Evolutionary conservation across 2,329 filamentous ascomycete species (phyloP), one percentile per base, ranked within the genome.

Genomic region (Colletotrichum eremochloae): DNA sequence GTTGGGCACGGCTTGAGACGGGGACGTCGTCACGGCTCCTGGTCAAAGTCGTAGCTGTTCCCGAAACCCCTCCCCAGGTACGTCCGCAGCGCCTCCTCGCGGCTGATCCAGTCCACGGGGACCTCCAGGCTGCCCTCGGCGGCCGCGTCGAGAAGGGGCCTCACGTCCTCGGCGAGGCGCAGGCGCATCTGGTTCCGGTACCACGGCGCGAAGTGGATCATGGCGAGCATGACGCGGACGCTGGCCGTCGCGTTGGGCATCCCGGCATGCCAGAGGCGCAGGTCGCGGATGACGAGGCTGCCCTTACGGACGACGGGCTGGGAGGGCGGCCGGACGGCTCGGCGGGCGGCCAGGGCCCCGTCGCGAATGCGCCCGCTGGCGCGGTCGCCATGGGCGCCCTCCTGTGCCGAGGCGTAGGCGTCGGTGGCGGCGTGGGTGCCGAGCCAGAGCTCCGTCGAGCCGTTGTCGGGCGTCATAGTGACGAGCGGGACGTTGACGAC

Each of bases 231-330:
- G 24, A 90, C 84, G 36, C 88, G 80, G 20, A 86, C 83, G 8
- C 84, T 79, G 5, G 83, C 78, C 1, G 85, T 86, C 53, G 79
- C 76, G 75, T 92, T 91, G 1, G 89, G 89, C 86, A 90, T 90
- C 0, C 89, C 90, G 0, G 88, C 89, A 77, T 92, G 89, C 89
- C 90, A 92, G 6, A 91, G 83, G 33, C 89, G 81, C 65, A 92
- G 78, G 76, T 92, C 90, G 2, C 90, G 83, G 40, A 92, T 76
- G 46, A 91, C 82, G 31, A 91, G 77, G 50, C 87, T 86, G 0
- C 90, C 89, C 75, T 88, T 89, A 46, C 82, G 81, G 0, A 90
- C 83, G 3, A 79, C 67, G 0, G 88, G 87, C 75, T 90, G 88
- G 14, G 84, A 77, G 0, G 87, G 87, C 7, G 84, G 82, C 8